Conservation (phyloP, 2,329 filamentous ascomycete genomes). For the Neopestalotiopsis sp. region DNA sequence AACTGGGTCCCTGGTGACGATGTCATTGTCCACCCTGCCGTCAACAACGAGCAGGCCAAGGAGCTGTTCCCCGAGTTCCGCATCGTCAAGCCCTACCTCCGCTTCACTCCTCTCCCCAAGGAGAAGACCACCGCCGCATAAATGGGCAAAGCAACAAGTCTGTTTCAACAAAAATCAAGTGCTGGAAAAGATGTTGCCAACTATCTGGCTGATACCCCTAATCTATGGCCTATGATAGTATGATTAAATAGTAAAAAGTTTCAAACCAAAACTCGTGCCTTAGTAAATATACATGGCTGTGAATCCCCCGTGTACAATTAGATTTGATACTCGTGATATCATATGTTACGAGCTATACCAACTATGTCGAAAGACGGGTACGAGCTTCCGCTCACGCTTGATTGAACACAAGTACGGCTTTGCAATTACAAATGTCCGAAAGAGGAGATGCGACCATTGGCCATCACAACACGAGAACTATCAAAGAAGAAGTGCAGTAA, state of each 20-base stretch:
- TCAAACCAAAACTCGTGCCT: neutral
- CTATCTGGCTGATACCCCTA: conserved; percentile 1
- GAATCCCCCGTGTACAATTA: too few relatives aligned
- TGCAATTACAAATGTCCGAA: too few relatives aligned
- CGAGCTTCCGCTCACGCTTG: too few relatives aligned
- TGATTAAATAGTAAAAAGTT: conserved; percentile 1
- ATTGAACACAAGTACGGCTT: too few relatives aligned
- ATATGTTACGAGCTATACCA: too few relatives aligned
- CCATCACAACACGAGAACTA: too few relatives aligned
- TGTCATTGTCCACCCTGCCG: conserved; percentile 85
- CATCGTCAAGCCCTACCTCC: conserved; percentile 73
- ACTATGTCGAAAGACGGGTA: too few relatives aligned
- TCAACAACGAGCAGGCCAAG: conserved; percentile 85
- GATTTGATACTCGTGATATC: too few relatives aligned
- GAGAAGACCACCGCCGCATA: conserved; percentile 44
- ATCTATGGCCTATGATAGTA: neutral
- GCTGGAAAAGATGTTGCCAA: neutral
- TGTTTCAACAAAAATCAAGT: neutral
- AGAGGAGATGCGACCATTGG: too few relatives aligned
- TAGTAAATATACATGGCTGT: too few relatives aligned
- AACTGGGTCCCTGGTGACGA: conserved; percentile 90
- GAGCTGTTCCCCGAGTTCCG: conserved; percentile 82
- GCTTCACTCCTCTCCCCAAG: conserved; percentile 72
- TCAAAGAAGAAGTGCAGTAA: too few relatives aligned
- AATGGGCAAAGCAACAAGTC: conserved; percentile 26